phyloP scores from a whole-genome alignment of 148 eudicot species.

The Dianthus caryophyllus region DNA sequence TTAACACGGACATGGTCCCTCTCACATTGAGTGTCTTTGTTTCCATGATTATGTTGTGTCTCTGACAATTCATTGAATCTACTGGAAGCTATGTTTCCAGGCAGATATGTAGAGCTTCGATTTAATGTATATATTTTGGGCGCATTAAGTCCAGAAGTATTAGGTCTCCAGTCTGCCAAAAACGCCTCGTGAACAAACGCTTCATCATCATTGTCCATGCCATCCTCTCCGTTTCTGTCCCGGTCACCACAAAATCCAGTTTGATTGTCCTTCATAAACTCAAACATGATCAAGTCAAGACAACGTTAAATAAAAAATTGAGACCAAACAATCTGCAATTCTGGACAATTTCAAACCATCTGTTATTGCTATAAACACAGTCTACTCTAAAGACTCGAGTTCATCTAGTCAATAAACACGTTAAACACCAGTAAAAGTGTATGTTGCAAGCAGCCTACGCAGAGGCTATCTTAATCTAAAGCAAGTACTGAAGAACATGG shows the following conservation, averaged over 20 bases:
- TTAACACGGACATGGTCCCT: slow-evolving; percentile 12
- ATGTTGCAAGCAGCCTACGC: too few species aligned
- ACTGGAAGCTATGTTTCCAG: slow-evolving; percentile 18
- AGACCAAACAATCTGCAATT: neutral
- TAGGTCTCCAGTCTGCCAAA: slow-evolving; percentile 91
- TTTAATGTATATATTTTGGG: slow-evolving; percentile 24
- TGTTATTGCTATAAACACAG: neutral
- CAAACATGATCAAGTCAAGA: slow-evolving; percentile 17
- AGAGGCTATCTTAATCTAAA: neutral
- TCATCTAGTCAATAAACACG: slow-evolving; percentile 8
- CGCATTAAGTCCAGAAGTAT: slow-evolving; percentile 24
- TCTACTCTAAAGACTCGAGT: neutral
- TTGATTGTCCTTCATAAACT: slow-evolving; percentile 38
- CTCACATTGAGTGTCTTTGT: slow-evolving; percentile 28
- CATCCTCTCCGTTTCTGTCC: slow-evolving; percentile 58
- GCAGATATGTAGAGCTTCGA: slow-evolving; percentile 20
- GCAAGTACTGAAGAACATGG: neutral
- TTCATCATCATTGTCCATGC: slow-evolving; percentile 54
- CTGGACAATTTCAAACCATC: neutral
- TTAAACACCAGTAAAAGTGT: too few species aligned
- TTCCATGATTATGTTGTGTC: slow-evolving; percentile 25
- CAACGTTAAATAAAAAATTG: neutral
- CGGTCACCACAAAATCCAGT: slow-evolving; percentile 43
- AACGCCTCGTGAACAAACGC: slow-evolving; percentile 95
- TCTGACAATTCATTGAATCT: slow-evolving; percentile 25